Evolutionary conservation across 441 rosid species (phyloP).

Genomic region (Mallotus repandus): DNA sequence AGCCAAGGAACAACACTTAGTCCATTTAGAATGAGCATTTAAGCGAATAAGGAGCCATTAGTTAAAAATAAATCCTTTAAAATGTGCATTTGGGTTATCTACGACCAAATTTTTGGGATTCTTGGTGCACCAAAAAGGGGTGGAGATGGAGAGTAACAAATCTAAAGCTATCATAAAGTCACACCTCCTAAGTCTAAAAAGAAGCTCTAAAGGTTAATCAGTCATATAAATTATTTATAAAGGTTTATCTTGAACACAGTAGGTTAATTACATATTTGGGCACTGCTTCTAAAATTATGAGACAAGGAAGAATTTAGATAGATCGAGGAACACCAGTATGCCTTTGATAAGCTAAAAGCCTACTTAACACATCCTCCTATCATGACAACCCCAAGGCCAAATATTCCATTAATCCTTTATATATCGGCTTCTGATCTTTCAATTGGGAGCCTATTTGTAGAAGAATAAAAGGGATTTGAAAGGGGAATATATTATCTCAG

Average conservation of each 20-base stretch:
- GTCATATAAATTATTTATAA: not conserved
- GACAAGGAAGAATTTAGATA: too few species aligned
- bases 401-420: not conserved
- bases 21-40: not conserved
- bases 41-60: not conserved
- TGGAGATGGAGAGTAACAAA: not conserved
- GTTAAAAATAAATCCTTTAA: not conserved
- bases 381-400: not conserved
- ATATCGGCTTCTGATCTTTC: not conserved
- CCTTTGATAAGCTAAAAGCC: not conserved
- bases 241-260: not conserved
- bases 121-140: not conserved
- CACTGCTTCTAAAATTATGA: too few species aligned
- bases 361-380: not conserved
- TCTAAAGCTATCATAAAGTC: not conserved
- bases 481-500: not conserved
- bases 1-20: not conserved
- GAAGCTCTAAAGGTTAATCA: too few species aligned
- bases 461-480: not conserved
- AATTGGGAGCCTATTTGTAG: not conserved
- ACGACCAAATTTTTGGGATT: not conserved
- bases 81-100: not conserved
- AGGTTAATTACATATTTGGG: not conserved
- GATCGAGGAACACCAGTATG: not conserved
- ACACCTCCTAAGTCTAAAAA: too few species aligned